Percentiles rank a stretch among this genome's conserved stretches.
Evolutionary conservation across 139 green algal species (phyloP).

Genomic region (Gonium pectorale): DNA sequence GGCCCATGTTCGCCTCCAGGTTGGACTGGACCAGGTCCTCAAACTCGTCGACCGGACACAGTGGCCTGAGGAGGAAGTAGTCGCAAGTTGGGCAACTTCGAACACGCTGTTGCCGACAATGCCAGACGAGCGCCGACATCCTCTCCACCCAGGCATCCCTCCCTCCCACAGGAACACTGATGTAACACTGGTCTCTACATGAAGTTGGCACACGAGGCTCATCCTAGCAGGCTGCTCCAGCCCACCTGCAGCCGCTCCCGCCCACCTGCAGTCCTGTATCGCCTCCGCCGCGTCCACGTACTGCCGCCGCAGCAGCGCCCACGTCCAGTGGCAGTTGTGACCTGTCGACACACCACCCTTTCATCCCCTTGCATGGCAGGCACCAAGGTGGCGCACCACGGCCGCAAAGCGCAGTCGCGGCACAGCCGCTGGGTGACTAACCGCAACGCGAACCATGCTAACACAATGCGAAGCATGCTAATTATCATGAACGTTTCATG

Average conservation of each 20-base stretch:
- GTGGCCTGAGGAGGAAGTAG: not conserved
- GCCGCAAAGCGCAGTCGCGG: too few species aligned
- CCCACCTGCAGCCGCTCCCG: not conserved
- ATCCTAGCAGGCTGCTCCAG: not conserved
- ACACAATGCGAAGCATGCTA: too few species aligned
- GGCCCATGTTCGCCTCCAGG: conserved; percentile 68
- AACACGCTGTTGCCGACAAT: too few species aligned
- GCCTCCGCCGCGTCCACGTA: conserved; percentile 54
- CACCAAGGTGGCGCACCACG: too few species aligned
- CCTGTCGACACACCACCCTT: too few species aligned
- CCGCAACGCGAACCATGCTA: too few species aligned
- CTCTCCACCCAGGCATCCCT: not conserved
- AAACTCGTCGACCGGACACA: conserved; percentile 68
- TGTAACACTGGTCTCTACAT: not conserved
- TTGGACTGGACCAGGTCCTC: conserved; percentile 79
- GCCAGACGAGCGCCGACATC: not conserved
- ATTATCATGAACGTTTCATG: too few species aligned
- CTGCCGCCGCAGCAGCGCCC: conserved; percentile 63
- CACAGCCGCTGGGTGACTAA: too few species aligned
- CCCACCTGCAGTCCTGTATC: conserved; percentile 79
- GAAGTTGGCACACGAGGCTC: not conserved
- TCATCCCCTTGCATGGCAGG: too few species aligned
- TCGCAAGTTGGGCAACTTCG: too few species aligned
- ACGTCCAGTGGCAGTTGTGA: conserved; percentile 73
- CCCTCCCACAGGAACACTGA: not conserved